These are phyloP conservation scores for Jackrogersella multiformis DNA, from an alignment of 495 filamentous ascomycete genomes.

Conservation along the genomic window DNA sequence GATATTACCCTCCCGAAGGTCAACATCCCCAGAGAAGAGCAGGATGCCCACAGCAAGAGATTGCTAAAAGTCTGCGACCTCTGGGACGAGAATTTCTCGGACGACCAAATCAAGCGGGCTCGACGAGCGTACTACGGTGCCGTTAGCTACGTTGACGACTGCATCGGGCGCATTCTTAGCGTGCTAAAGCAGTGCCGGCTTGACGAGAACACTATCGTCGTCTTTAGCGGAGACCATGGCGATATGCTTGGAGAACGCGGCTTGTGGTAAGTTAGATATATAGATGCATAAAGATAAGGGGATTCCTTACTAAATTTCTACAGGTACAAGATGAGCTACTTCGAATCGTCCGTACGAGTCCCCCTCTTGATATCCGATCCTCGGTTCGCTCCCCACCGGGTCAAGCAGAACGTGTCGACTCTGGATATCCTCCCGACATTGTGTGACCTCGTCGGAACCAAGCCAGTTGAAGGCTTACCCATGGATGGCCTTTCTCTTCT, in stretches of 20 bases:
- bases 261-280: slow-evolving; percentile 65
- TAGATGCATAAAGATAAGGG: neutral
- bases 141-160: slow-evolving; percentile 88
- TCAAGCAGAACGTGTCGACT: slow-evolving; percentile 81
- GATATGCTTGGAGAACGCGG: slow-evolving; percentile 92
- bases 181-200: slow-evolving; percentile 78
- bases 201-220: slow-evolving; percentile 81
- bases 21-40: slow-evolving; percentile 75
- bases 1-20: slow-evolving; percentile 83
- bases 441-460: slow-evolving; percentile 76
- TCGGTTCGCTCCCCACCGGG: slow-evolving; percentile 71
- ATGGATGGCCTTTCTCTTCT: slow-evolving; percentile 80
- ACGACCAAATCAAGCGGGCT: slow-evolving; percentile 80
- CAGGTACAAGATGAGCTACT: slow-evolving; percentile 92
- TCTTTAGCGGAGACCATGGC: slow-evolving; percentile 90
- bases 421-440: slow-evolving; percentile 87
- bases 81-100: slow-evolving; percentile 76
- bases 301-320: slow-evolving; percentile 15
- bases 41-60: slow-evolving; percentile 83
- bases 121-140: slow-evolving; percentile 88
- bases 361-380: slow-evolving; percentile 82
- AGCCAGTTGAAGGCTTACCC: slow-evolving; percentile 68
- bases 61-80: slow-evolving; percentile 83
- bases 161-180: slow-evolving; percentile 78
- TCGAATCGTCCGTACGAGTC: slow-evolving; percentile 83